phyloP scores from a whole-genome alignment of 768 basidiomycete species.

The Pisolithus tinctorius region DNA sequence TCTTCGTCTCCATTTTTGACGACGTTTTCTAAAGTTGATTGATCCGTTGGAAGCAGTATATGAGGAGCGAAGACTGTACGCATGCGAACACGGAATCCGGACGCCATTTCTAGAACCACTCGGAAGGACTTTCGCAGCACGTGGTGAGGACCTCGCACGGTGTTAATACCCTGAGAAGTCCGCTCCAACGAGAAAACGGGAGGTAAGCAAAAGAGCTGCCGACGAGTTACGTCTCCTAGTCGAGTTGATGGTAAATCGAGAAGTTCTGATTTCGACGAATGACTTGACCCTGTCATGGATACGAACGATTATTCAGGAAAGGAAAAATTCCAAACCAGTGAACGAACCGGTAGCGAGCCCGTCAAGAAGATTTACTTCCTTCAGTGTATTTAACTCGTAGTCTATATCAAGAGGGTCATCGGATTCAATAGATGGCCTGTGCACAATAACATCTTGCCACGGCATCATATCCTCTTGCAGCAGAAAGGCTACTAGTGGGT shows the following conservation, averaged over 20 bases:
- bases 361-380: slow-evolving; percentile 63
- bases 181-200: slow-evolving; percentile 38
- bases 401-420: slow-evolving; percentile 27
- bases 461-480: slow-evolving; percentile 10
- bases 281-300: slow-evolving; percentile 36
- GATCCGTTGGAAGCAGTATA: slow-evolving; percentile 52
- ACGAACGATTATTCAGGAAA: neutral
- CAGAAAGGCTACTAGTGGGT: slow-evolving; percentile 26
- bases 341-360: slow-evolving; percentile 58
- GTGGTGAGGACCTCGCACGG: slow-evolving; percentile 44
- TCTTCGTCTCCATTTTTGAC: slow-evolving; percentile 45
- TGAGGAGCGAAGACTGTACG: slow-evolving; percentile 90
- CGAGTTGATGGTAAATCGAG: slow-evolving; percentile 63
- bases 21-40: slow-evolving; percentile 15
- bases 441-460: slow-evolving; percentile 4
- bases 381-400: slow-evolving; percentile 41
- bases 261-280: slow-evolving; percentile 26
- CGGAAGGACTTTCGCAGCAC: slow-evolving; percentile 84
- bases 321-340: neutral
- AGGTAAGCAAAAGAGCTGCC: slow-evolving; percentile 58
- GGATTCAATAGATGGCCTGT: neutral
- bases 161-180: slow-evolving; percentile 46
- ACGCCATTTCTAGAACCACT: slow-evolving; percentile 68
- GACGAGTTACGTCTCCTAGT: slow-evolving; percentile 61
- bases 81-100: slow-evolving; percentile 88